phyloP scores from a whole-genome alignment of 305 asterid genomes.

The Rubia peregrina region DNA sequence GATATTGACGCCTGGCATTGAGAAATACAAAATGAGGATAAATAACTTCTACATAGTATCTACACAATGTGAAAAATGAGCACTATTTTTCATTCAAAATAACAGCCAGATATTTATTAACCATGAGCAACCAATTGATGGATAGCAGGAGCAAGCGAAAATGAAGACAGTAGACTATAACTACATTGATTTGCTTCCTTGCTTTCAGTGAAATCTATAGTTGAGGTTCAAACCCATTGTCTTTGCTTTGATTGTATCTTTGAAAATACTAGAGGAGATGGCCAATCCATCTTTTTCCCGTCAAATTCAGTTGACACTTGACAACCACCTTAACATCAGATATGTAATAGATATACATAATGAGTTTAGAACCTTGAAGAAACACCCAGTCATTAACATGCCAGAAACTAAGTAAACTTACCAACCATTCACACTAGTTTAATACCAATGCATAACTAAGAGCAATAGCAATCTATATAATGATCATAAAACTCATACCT shows the following conservation, averaged over 20 bases:
- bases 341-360: neutral
- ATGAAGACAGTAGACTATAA: neutral
- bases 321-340: constrained; percentile 1
- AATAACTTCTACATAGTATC: neutral
- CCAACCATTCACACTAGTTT: neutral
- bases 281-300: neutral
- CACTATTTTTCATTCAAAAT: neutral
- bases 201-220: neutral
- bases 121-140: neutral
- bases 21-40: constrained; percentile 21
- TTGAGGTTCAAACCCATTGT: neutral
- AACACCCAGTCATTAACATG: neutral
- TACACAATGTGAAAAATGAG: neutral
- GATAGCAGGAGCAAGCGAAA: neutral
- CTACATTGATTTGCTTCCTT: neutral
- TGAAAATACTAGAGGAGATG: neutral
- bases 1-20: constrained; percentile 80
- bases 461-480: neutral
- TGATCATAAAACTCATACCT: neutral
- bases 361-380: neutral
- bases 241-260: neutral
- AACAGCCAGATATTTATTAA: neutral
- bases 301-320: neutral
- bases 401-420: neutral
- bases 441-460: neutral